Conservation (phyloP, 345 rosid species). For the Noccaea caerulescens region DNA sequence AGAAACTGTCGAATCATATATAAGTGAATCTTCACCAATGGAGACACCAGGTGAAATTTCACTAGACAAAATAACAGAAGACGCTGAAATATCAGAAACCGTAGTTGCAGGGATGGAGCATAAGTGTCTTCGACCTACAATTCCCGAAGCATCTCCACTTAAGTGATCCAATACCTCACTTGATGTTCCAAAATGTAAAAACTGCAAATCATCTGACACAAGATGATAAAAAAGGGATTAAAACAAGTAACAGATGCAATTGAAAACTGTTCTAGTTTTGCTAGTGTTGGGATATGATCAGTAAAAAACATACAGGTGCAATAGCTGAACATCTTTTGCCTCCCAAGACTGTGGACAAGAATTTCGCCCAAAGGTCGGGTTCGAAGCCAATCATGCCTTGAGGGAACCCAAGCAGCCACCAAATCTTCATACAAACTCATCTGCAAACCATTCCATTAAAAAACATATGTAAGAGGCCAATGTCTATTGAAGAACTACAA, state of each 20-base stretch:
- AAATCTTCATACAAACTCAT: slow-evolving; percentile 98
- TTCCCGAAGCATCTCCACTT: slow-evolving; percentile 72
- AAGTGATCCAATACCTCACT: slow-evolving; percentile 96
- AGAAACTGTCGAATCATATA: slow-evolving; percentile 76
- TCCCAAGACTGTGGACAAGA: slow-evolving; percentile 73
- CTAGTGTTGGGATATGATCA: not conserved
- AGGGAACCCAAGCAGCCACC: slow-evolving; percentile 98
- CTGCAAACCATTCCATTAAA: slow-evolving; percentile 46
- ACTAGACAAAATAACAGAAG: slow-evolving; percentile 86
- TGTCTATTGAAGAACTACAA: slow-evolving; percentile 11
- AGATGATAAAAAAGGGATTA: slow-evolving; percentile 31
- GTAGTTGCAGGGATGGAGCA: slow-evolving; percentile 95
- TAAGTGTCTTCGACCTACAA: slow-evolving; percentile 89
- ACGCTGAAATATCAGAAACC: slow-evolving; percentile 85
- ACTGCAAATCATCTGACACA: slow-evolving; percentile 75
- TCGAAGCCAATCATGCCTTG: slow-evolving; percentile 84
- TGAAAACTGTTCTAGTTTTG: not conserved
- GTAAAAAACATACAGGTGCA: slow-evolving; percentile 70
- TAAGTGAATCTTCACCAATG: slow-evolving; percentile 90
- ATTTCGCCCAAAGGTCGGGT: slow-evolving; percentile 72
- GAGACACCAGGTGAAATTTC: slow-evolving; percentile 85
- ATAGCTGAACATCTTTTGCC: slow-evolving; percentile 75
- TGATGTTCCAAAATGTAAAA: slow-evolving; percentile 97
- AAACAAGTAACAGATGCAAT: slow-evolving; percentile 18
- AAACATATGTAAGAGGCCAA: slow-evolving; percentile 3